Evolutionary conservation across 2,329 filamentous ascomycete genomes (phyloP).

Genomic region (Scedosporium minutisporum): DNA sequence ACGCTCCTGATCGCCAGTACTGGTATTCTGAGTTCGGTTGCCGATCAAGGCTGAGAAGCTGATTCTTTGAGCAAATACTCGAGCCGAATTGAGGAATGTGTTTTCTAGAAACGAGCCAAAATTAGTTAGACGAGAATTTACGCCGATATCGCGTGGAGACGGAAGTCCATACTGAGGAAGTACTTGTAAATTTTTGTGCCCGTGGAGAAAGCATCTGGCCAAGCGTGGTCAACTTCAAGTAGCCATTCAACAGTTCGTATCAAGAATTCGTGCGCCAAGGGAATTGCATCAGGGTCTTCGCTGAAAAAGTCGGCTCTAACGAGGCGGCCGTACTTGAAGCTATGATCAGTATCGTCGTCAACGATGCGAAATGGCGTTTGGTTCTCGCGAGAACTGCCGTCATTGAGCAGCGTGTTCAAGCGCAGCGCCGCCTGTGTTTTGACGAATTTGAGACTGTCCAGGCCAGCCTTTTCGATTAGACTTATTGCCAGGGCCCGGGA

Average conservation of each 20-base stretch:
- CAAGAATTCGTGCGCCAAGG: slow-evolving; percentile 56
- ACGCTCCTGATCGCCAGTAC: slow-evolving; percentile 26
- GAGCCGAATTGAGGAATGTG: slow-evolving; percentile 44
- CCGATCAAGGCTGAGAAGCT: slow-evolving; percentile 38
- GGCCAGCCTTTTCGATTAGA: slow-evolving; percentile 64
- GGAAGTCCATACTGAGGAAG: slow-evolving; percentile 63
- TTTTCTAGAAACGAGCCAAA: slow-evolving; percentile 25
- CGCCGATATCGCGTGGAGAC: neutral
- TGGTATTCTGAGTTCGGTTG: slow-evolving; percentile 19
- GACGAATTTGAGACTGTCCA: slow-evolving; percentile 67
- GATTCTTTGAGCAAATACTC: slow-evolving; percentile 41
- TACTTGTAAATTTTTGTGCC: slow-evolving; percentile 70
- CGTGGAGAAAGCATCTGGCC: slow-evolving; percentile 58
- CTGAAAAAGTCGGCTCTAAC: slow-evolving; percentile 65
- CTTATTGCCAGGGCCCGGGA: slow-evolving; percentile 60
- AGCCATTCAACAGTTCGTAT: slow-evolving; percentile 83
- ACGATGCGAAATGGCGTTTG: slow-evolving; percentile 35
- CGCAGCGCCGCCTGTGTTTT: slow-evolving; percentile 52
- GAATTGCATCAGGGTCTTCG: slow-evolving; percentile 42
- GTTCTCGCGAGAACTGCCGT: slow-evolving; percentile 8
- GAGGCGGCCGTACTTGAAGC: slow-evolving; percentile 50
- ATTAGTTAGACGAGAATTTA: slow-evolving; percentile 10
- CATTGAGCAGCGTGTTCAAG: slow-evolving; percentile 34
- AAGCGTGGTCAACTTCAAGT: slow-evolving; percentile 61
- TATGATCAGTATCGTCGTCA: slow-evolving; percentile 32